phyloP scores from a whole-genome alignment of 2,329 filamentous ascomycete genomes.

The Xylogone sp. region DNA sequence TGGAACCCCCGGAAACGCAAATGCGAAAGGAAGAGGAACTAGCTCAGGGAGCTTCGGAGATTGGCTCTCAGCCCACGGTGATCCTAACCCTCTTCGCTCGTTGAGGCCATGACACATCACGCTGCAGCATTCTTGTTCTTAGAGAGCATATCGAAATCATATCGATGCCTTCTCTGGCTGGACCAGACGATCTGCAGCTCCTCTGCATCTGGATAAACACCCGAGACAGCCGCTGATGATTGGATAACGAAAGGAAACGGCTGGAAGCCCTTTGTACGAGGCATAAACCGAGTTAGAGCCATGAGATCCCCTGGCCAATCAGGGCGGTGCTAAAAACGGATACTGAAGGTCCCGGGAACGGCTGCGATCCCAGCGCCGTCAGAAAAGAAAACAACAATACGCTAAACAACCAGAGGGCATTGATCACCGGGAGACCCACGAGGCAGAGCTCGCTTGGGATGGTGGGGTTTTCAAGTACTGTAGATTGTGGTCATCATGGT shows the following conservation, averaged over 20 bases:
- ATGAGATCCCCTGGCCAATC: neutral
- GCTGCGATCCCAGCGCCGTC: conserved; percentile 12
- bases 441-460: conserved; percentile 10
- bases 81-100: conserved; percentile 14
- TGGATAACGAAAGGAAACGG: conserved; percentile 6
- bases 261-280: no score
- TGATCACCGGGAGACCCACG: conserved; percentile 20
- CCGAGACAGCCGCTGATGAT: conserved; percentile 9
- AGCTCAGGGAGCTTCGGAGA: conserved; percentile 20
- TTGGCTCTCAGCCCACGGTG: conserved; percentile 19
- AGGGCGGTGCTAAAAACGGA: neutral
- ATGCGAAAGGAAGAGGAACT: conserved; percentile 4
- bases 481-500: conserved; percentile 11
- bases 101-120: conserved; percentile 25
- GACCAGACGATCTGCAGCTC: conserved; percentile 15
- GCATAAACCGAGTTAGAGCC: no score
- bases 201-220: conserved; percentile 2
- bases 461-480: conserved; percentile 4
- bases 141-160: neutral
- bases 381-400: no score
- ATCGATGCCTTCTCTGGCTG: conserved; percentile 11
- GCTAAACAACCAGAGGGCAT: conserved; percentile 11
- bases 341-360: conserved; percentile 5
- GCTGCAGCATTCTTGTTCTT: conserved; percentile 16
- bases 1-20: no score